These are phyloP conservation scores for maize (Zea mays) DNA, from an alignment of 176 grass and related monocot species.

Conservation along the genomic window Zm-B73-REFERENCE-NAM-5.0 NC_050100.1:84042001-84042500, in stretches of 20 bases:
- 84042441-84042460: slow-evolving; percentile 19
- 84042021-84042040: slow-evolving; percentile 12
- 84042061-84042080: slow-evolving; percentile 16
- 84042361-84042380: slow-evolving; percentile 87
- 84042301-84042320: slow-evolving; percentile 98
- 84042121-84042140: background rate
- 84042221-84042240: slow-evolving; percentile 29
- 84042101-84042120: background rate
- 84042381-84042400: slow-evolving; percentile 80
- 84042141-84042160: slow-evolving; percentile 1
- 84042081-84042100: background rate
- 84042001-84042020: background rate
- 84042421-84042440: slow-evolving; percentile 23
- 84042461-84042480: slow-evolving; percentile 16
- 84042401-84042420: slow-evolving; percentile 47
- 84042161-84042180: slow-evolving; percentile 31
- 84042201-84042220: background rate
- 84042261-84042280: slow-evolving; percentile 29
- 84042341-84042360: slow-evolving; percentile 98
- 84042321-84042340: slow-evolving; percentile 98
- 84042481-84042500: slow-evolving; percentile 19
- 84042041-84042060: background rate
- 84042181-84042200: background rate
- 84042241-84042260: slow-evolving; percentile 37
- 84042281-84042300: slow-evolving; percentile 81